Conservation (phyloP, 2,329 filamentous ascomycete species). For the Anisogramma anomala region DNA sequence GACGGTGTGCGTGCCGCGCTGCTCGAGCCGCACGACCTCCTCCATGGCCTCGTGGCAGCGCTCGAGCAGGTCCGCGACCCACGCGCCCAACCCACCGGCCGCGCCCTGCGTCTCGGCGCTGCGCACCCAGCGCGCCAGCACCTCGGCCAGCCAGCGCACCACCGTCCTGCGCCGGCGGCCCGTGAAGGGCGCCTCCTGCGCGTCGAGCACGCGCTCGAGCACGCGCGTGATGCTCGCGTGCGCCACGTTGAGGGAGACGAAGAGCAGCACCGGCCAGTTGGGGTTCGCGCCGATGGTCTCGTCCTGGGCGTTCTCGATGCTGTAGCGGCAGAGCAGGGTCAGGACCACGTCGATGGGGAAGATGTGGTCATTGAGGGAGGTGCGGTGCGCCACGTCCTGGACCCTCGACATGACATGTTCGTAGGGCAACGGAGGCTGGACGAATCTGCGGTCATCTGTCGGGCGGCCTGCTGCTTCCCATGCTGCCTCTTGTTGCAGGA, state of each 20-base stretch:
- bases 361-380: conserved; percentile 53
- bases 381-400: conserved; percentile 52
- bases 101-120: conserved; percentile 36
- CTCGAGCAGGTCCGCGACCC: conserved; percentile 12
- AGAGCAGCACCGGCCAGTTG: conserved; percentile 45
- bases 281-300: conserved; percentile 44
- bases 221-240: conserved; percentile 45
- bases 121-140: conserved; percentile 37
- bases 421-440: conserved; percentile 47
- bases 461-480: conserved; percentile 31
- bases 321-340: conserved; percentile 51
- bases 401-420: conserved; percentile 56
- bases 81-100: conserved; percentile 9
- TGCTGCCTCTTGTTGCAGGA: conserved; percentile 26
- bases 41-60: conserved; percentile 7
- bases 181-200: conserved; percentile 48
- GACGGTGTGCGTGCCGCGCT: background rate
- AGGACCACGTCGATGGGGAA: conserved; percentile 53
- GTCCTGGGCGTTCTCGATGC: conserved; percentile 47
- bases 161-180: conserved; percentile 37
- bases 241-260: conserved; percentile 43
- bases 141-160: conserved; percentile 42
- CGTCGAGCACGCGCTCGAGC: conserved; percentile 45
- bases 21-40: conserved; percentile 6
- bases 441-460: conserved; percentile 22